phyloP scores from a whole-genome alignment of 2,329 filamentous ascomycete genomes.

The Arthrocladium fulminans region DNA sequence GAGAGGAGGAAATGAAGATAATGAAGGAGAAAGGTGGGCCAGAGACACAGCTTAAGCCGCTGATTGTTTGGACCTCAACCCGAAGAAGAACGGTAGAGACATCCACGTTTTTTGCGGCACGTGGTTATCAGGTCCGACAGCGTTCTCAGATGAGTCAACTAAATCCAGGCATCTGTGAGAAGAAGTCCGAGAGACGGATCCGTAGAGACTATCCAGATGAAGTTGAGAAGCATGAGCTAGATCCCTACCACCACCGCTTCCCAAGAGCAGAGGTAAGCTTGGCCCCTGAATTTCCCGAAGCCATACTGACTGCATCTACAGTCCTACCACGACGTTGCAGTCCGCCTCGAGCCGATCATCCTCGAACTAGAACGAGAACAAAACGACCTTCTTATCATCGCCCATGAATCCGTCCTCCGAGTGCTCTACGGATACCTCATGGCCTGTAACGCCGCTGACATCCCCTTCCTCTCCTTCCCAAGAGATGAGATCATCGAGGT shows the following conservation, averaged over 20 bases:
- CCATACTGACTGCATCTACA: conserved; percentile 31
- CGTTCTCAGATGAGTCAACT: conserved; percentile 95
- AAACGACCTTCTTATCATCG: conserved; percentile 95
- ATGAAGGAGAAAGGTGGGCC: conserved; percentile 60
- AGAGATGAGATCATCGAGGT: conserved; percentile 94
- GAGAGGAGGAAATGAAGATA: conserved; percentile 67
- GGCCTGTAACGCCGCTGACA: conserved; percentile 93
- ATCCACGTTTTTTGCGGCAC: conserved; percentile 65
- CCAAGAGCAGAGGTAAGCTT: conserved; percentile 72
- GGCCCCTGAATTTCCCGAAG: background rate
- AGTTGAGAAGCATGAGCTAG: conserved; percentile 81
- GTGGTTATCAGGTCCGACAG: conserved; percentile 79
- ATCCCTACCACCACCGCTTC: conserved; percentile 95
- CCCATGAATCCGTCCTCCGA: conserved; percentile 92
- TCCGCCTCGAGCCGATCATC: conserved; percentile 94
- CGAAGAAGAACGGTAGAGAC: conserved; percentile 85
- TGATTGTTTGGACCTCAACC: conserved; percentile 93
- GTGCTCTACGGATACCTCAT: conserved; percentile 97
- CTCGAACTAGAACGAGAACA: conserved; percentile 94
- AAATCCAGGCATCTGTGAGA: conserved; percentile 92
- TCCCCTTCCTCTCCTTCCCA: conserved; percentile 85
- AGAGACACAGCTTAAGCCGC: conserved; percentile 61
- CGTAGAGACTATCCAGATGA: conserved; percentile 79
- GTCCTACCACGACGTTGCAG: conserved; percentile 98
- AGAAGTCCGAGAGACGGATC: conserved; percentile 76